phyloP scores from a whole-genome alignment of 2,329 filamentous ascomycete species.

The Penicillium sp. region DNA sequence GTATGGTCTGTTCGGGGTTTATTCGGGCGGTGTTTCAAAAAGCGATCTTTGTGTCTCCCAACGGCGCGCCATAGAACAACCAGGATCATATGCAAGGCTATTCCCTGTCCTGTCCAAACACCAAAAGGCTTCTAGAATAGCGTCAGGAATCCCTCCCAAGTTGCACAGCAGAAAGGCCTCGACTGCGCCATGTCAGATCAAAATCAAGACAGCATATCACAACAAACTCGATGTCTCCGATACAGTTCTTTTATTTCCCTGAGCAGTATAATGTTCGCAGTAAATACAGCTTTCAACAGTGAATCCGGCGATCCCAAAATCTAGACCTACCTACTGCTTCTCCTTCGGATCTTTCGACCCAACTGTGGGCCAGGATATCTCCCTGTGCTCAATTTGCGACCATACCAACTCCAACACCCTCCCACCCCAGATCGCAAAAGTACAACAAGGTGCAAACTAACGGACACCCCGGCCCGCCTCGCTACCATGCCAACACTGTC shows the following conservation, averaged over 20 bases:
- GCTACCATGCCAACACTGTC: neutral
- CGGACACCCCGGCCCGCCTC: neutral
- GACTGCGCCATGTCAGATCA: neutral
- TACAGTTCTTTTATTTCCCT: too few species aligned
- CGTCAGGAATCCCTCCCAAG: neutral
- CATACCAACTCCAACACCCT: neutral
- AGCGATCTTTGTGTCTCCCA: neutral
- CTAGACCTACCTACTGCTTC: neutral
- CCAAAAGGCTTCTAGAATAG: neutral
- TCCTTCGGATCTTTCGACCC: neutral
- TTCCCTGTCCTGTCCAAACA: neutral
- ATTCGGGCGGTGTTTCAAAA: neutral
- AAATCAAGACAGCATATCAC: neutral
- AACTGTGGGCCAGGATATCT: neutral
- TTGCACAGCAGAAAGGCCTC: neutral
- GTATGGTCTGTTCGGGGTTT: neutral
- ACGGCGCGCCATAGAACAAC: neutral
- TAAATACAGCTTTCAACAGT: neutral
- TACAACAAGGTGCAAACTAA: too few species aligned
- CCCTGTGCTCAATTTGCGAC: too few species aligned
- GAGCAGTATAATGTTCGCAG: neutral
- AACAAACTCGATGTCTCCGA: neutral
- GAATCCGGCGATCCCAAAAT: neutral
- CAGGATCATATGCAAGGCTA: neutral
- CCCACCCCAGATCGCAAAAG: too few species aligned